Conservation (phyloP, 2,329 filamentous ascomycete genomes). For the Immersiporthe knoxdaviesiana region DNA sequence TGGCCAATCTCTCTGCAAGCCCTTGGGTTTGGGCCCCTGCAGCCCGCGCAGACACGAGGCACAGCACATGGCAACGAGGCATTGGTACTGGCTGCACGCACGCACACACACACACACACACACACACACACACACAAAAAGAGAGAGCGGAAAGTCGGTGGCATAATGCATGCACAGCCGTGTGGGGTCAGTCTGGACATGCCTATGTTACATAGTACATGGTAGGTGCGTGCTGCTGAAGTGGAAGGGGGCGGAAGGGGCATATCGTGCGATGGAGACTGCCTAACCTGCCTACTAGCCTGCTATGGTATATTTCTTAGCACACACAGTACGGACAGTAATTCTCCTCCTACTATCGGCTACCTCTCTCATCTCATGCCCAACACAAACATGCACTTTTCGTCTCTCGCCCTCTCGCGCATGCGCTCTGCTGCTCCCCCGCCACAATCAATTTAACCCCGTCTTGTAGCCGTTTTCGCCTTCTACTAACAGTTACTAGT, state of each 20-base stretch:
- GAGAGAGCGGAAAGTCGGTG: neutral
- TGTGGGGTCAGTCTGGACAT: conserved; percentile 1
- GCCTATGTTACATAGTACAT: neutral
- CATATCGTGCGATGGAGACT: neutral
- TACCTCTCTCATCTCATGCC: neutral
- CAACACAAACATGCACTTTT: neutral
- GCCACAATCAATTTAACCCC: neutral
- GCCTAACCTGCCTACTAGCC: neutral
- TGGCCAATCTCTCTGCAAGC: neutral
- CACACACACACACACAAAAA: neutral
- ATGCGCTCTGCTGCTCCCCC: neutral
- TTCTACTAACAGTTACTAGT: neutral
- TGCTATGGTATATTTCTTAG: neutral
- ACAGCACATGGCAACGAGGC: neutral
- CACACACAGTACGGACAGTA: neutral
- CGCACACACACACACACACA: neutral
- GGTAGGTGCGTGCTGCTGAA: neutral
- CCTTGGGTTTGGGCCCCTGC: neutral
- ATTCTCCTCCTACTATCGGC: too few relatives aligned
- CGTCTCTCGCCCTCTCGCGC: neutral
- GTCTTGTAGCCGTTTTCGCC: neutral
- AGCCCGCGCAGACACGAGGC: conserved; percentile 3
- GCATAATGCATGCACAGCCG: neutral
- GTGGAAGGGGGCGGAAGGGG: neutral
- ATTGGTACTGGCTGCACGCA: neutral